Conservation (phyloP, 2,329 filamentous ascomycete genomes). For the Curvularia spicifera region DNA sequence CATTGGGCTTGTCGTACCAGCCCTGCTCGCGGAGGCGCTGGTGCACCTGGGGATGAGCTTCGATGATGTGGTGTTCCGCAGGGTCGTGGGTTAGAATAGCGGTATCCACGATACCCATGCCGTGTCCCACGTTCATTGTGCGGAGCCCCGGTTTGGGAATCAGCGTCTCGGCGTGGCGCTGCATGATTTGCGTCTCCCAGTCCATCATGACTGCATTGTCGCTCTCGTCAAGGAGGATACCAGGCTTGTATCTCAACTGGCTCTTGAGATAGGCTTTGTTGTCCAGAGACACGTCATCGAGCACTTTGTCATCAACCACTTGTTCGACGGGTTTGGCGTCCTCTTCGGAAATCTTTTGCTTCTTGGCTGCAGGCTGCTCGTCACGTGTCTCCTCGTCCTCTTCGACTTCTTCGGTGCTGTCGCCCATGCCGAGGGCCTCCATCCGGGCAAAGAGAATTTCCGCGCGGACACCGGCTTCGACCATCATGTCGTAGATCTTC, state of each 20-base stretch:
- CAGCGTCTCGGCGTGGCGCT: constrained; percentile 72
- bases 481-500: constrained; percentile 47
- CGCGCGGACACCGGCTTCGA: constrained; percentile 46
- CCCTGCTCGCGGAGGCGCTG: constrained; percentile 70
- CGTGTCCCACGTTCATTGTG: constrained; percentile 86
- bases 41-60: constrained; percentile 81
- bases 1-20: constrained; percentile 68
- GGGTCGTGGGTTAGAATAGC: constrained; percentile 75
- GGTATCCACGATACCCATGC: constrained; percentile 86
- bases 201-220: constrained; percentile 93
- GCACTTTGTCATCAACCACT: constrained; percentile 30
- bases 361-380: constrained; percentile 43
- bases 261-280: constrained; percentile 51
- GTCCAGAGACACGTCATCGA: constrained; percentile 46
- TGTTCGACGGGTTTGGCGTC: constrained; percentile 36
- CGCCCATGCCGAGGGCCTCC: constrained; percentile 41
- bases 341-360: constrained; percentile 42
- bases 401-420: constrained; percentile 27
- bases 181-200: constrained; percentile 90
- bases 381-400: constrained; percentile 30
- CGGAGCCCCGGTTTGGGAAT: constrained; percentile 67
- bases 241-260: constrained; percentile 43
- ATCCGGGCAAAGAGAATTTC: constrained; percentile 47
- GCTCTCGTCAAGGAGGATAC: constrained; percentile 70
- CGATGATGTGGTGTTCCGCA: constrained; percentile 78